Conservation (phyloP, 2,329 filamentous ascomycete genomes). For the Tympanopsis confertula region DNA sequence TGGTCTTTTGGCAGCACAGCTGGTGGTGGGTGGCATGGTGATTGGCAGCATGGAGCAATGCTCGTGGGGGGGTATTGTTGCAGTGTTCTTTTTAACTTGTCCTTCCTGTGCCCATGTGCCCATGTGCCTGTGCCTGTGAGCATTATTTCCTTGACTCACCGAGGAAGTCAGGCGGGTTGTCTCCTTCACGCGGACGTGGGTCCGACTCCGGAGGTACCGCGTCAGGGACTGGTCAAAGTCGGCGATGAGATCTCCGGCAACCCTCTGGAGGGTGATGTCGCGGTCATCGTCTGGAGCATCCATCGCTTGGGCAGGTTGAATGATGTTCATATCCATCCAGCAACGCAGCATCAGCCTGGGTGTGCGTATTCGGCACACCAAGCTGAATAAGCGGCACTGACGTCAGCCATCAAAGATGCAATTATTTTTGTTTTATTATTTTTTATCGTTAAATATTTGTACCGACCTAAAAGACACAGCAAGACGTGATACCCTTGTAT, state of each 20-base stretch:
- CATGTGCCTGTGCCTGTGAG: constrained; percentile 1
- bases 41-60: constrained; percentile 6
- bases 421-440: neutral
- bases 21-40: constrained; percentile 8
- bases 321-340: no score
- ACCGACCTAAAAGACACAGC: no score
- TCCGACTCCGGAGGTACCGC: constrained; percentile 40
- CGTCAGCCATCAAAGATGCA: neutral
- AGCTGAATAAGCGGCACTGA: neutral
- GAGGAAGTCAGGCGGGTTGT: constrained; percentile 31
- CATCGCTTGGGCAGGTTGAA: no score
- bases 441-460: no score
- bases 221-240: constrained; percentile 43
- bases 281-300: constrained; percentile 47
- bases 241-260: constrained; percentile 43
- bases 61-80: constrained; percentile 4
- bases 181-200: constrained; percentile 36
- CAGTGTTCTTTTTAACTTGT: constrained; percentile 6
- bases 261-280: constrained; percentile 50
- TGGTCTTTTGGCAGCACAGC: constrained; percentile 6
- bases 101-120: neutral
- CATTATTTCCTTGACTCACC: constrained; percentile 17
- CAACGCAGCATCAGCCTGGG: neutral
- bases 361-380: neutral
- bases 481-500: no score